Base-by-base conservation (phyloP, 257 asterid species). In the Primulina tabacum region DNA sequence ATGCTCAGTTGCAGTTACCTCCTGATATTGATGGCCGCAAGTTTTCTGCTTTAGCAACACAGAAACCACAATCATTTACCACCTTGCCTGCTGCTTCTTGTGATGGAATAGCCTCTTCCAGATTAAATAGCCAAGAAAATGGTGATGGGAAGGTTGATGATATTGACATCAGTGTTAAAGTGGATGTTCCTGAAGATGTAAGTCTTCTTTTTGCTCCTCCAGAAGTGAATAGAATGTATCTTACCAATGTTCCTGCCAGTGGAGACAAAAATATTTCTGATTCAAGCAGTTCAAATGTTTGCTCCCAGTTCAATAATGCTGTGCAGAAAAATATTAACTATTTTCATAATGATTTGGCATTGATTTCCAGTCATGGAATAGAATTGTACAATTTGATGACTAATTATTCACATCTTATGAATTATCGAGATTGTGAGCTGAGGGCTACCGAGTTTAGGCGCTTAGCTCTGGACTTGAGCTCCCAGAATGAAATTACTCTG, bases 381-480 rank as follows among this genome's bases (percentile, higher is more conserved):
- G 92, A 82, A 60, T 80, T 80, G 59, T 68, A 68, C 57, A 80
- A 87, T 82, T 70, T 90, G 71, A 70, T 81, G 76, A 86, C 87
- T 79, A 96, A 93, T 80, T 87, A 86, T 85, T 78, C 87, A 59
- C 97, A 87, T 73, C 96, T 93, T 76, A 72, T 76, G 76, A 93
- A 86, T 64, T 86, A 83, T 71, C 73, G 90, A 73, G 95, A 89
- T 71, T 85, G 95, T 85, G 96, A 93, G 85, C 76, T 85, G 79
- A 89, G 86, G 85, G 96, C 97, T 80, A 86, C 95, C 28, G 97
- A 93, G 75, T 93, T 87, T 82, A 87, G 95, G 85, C 90, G 89
- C 70, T 85, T 93, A 70, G 92, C 99, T 67, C 76, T 82, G 71
- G 88, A 89, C 75, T 82, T 93, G 86, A 90, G 78, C 67, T 87